A percentile compares a stretch with the other conserved stretches of the same genome.
Conservation (phyloP, 2,329 filamentous ascomycete genomes). For the Colletotrichum musae region DNA sequence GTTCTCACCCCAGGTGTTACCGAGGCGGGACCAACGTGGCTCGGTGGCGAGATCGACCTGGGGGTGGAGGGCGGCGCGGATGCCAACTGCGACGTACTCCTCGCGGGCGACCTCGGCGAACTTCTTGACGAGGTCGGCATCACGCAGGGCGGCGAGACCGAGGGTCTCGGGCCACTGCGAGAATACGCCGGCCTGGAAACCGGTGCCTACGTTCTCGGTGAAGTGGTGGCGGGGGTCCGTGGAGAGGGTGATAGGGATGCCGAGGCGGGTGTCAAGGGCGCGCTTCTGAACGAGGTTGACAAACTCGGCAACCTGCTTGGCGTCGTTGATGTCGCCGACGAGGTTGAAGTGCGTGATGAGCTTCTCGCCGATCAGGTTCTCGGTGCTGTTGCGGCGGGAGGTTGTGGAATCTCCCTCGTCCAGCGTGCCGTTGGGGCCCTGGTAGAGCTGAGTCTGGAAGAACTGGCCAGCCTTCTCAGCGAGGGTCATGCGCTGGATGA, state of each 20-base stretch:
- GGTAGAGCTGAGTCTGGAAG: constrained; percentile 56
- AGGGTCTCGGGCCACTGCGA: constrained; percentile 67
- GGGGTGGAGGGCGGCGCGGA: constrained; percentile 63
- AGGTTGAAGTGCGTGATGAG: constrained; percentile 62
- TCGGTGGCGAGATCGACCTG: constrained; percentile 67
- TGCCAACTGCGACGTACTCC: constrained; percentile 59
- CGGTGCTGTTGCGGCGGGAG: constrained; percentile 46
- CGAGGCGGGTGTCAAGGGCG: constrained; percentile 60
- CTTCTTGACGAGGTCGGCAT: constrained; percentile 56
- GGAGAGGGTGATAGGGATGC: constrained; percentile 64
- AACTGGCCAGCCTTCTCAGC: constrained; percentile 65
- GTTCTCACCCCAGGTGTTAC: constrained; percentile 64
- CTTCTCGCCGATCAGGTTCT: constrained; percentile 51
- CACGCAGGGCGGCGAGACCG: constrained; percentile 64
- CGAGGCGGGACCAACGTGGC: constrained; percentile 64
- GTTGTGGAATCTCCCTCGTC: constrained; percentile 24
- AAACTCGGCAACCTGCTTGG: constrained; percentile 53
- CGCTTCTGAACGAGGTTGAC: constrained; percentile 58
- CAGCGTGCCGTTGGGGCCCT: constrained; percentile 44
- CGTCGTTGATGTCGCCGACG: constrained; percentile 58
- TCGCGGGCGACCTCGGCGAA: constrained; percentile 65
- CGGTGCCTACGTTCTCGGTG: constrained; percentile 59
- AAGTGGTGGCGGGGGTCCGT: constrained; percentile 63
- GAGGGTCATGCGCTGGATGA: constrained; percentile 61
- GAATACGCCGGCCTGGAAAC: constrained; percentile 58